Percentiles rank a stretch among this genome's conserved stretches.
Conservation (phyloP, 345 rosid genomes). For the Noccaea bulbosa region DNA sequence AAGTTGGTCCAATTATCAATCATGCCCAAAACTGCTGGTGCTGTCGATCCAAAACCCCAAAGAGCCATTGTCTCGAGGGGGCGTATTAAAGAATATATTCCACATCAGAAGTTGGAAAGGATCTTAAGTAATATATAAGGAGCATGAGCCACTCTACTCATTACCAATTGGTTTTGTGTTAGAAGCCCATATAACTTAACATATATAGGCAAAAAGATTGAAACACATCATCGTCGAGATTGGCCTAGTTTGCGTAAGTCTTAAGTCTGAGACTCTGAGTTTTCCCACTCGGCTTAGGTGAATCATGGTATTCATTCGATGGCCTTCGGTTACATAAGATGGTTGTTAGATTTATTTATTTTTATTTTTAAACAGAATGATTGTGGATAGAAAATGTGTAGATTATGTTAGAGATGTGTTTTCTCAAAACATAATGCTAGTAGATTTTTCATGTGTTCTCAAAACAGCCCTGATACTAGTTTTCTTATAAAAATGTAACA, state of each 20-base stretch:
- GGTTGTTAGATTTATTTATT: neutral
- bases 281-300: slow-evolving; percentile 16
- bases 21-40: too few species aligned
- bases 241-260: slow-evolving; percentile 33
- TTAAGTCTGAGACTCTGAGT: slow-evolving; percentile 13
- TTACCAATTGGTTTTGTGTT: too few species aligned
- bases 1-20: too few species aligned
- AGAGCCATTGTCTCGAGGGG: too few species aligned
- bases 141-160: too few species aligned
- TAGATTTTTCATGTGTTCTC: neutral
- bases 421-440: neutral
- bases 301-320: slow-evolving; percentile 17
- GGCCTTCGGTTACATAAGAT: neutral
- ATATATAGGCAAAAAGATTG: slow-evolving; percentile 11
- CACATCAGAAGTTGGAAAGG: too few species aligned
- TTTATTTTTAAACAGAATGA: neutral
- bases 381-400: neutral
- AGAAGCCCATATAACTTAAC: too few species aligned
- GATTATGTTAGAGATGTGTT: neutral
- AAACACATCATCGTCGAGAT: slow-evolving; percentile 20
- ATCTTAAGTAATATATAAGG: too few species aligned
- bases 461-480: neutral
- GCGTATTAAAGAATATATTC: too few species aligned
- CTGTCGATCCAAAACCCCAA: too few species aligned
- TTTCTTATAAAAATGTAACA: neutral